Evolutionary conservation across 441 rosid genomes (phyloP).

Genomic region (Mallotus japonicus): DNA sequence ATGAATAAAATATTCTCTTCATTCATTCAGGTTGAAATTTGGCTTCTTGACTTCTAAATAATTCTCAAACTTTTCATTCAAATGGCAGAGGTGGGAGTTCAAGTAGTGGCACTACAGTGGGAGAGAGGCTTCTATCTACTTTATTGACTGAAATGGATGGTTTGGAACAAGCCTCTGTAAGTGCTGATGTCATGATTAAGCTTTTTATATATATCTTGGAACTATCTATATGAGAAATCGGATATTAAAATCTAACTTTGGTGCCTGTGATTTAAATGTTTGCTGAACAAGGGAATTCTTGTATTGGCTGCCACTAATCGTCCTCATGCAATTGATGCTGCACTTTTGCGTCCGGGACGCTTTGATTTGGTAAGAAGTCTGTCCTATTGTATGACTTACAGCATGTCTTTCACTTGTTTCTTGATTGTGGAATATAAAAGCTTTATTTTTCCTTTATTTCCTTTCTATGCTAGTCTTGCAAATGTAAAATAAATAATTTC

Average conservation of each 20-base stretch:
- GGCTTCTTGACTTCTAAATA: background rate
- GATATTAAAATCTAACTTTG: background rate
- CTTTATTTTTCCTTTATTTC: background rate
- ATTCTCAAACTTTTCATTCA: constrained; percentile 8
- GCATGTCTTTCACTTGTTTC: background rate
- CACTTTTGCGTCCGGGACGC: constrained; percentile 93
- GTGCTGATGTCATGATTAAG: constrained; percentile 10
- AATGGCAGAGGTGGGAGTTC: constrained; percentile 64
- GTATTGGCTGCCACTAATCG: constrained; percentile 93
- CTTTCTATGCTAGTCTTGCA: background rate
- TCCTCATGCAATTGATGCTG: constrained; percentile 85
- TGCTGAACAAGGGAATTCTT: constrained; percentile 66
- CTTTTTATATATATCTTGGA: constrained; percentile 9
- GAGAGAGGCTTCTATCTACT: constrained; percentile 92
- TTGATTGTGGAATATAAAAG: background rate
- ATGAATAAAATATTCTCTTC: background rate
- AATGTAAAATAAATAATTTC: background rate
- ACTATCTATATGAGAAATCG: constrained; percentile 1
- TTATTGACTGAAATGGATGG: constrained; percentile 97
- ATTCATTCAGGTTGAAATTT: constrained; percentile 1
- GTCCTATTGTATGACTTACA: constrained; percentile 1
- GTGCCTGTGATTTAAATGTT: background rate
- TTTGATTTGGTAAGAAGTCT: constrained; percentile 66
- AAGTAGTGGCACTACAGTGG: constrained; percentile 59
- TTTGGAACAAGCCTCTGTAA: constrained; percentile 77